Percentiles rank a stretch among this genome's conserved stretches.
These are phyloP conservation scores for Leptoxyphium fumago DNA, from an alignment of 2,329 filamentous ascomycete genomes.

Conservation along the genomic window DNA sequence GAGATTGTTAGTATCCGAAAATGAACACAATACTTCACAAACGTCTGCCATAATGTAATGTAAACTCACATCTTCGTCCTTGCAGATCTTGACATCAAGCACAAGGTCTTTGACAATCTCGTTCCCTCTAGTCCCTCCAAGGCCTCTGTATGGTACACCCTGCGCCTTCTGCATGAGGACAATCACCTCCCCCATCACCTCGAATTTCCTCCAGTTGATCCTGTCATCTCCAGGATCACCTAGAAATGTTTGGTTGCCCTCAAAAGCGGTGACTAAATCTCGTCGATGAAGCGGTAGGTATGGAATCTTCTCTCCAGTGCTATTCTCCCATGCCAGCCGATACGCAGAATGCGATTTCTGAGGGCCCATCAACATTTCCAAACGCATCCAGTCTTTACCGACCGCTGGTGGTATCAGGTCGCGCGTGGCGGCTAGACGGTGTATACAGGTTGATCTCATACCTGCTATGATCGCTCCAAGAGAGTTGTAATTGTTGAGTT, in stretches of 20 bases:
- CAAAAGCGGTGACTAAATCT: slow-evolving; percentile 81
- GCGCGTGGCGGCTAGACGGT: slow-evolving; percentile 67
- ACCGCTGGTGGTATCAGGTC: slow-evolving; percentile 56
- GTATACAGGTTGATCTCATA: slow-evolving; percentile 75
- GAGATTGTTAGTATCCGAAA: slow-evolving; percentile 6
- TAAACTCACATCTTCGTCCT: slow-evolving; percentile 69
- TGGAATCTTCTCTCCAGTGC: slow-evolving; percentile 74
- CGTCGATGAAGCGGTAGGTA: slow-evolving; percentile 82
- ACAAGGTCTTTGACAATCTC: slow-evolving; percentile 61
- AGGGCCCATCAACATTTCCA: slow-evolving; percentile 84
- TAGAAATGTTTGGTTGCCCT: slow-evolving; percentile 82
- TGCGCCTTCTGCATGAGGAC: slow-evolving; percentile 86
- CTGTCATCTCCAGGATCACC: slow-evolving; percentile 44
- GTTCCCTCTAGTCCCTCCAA: slow-evolving; percentile 39
- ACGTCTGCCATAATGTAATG: too few species aligned
- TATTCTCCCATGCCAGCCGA: slow-evolving; percentile 95
- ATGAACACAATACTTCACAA: background rate
- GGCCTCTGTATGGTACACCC: slow-evolving; percentile 61
- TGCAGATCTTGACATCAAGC: slow-evolving; percentile 64
- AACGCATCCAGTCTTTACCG: slow-evolving; percentile 72
- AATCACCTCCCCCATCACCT: slow-evolving; percentile 84
- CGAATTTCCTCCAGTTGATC: slow-evolving; percentile 98
- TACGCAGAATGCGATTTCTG: slow-evolving; percentile 90
- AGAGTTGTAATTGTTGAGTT: slow-evolving; percentile 93
- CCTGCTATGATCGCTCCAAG: slow-evolving; percentile 88